Conservation (phyloP, 169 alveolate species). For the Plasmodium sp. region DNA sequence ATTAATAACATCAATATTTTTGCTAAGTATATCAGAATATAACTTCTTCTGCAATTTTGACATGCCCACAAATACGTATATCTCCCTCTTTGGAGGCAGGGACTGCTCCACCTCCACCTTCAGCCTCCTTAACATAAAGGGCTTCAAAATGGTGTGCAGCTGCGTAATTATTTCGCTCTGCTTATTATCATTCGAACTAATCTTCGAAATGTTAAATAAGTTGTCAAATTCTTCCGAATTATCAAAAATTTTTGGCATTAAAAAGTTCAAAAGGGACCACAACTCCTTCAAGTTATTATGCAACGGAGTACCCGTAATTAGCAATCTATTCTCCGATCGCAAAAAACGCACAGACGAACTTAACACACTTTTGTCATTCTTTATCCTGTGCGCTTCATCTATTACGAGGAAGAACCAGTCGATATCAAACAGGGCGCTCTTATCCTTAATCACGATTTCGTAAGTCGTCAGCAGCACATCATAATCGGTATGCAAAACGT, state of each 20-base stretch:
- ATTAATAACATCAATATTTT: conserved; percentile 84
- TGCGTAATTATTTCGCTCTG: conserved; percentile 88
- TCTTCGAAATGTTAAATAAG: conserved; percentile 90
- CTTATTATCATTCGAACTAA: conserved; percentile 75
- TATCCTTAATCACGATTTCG: conserved; percentile 94
- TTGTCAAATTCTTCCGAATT: conserved; percentile 97
- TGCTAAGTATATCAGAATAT: conserved; percentile 92
- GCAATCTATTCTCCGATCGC: conserved; percentile 94
- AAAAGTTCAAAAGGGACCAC: conserved; percentile 98
- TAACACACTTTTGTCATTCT: conserved; percentile 96
- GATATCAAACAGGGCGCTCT: conserved; percentile 91
- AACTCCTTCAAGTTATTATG: conserved; percentile 98
- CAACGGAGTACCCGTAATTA: conserved; percentile 99
- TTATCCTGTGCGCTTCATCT: conserved; percentile 99
- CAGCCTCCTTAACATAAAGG: conserved; percentile 98
- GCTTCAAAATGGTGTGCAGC: conserved; percentile 96
- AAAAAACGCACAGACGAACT: conserved; percentile 91
- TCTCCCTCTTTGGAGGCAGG: conserved; percentile 96
- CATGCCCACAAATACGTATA: conserved; percentile 91
- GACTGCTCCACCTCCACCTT: conserved; percentile 98
- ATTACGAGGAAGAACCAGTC: conserved; percentile 97
- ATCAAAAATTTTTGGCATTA: conserved; percentile 97
- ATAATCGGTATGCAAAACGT: conserved; percentile 84
- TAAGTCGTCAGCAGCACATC: conserved; percentile 97
- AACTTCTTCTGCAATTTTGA: conserved; percentile 94